Conservation (phyloP, 345 rosid species). For the Citrus cavaleriei region DNA sequence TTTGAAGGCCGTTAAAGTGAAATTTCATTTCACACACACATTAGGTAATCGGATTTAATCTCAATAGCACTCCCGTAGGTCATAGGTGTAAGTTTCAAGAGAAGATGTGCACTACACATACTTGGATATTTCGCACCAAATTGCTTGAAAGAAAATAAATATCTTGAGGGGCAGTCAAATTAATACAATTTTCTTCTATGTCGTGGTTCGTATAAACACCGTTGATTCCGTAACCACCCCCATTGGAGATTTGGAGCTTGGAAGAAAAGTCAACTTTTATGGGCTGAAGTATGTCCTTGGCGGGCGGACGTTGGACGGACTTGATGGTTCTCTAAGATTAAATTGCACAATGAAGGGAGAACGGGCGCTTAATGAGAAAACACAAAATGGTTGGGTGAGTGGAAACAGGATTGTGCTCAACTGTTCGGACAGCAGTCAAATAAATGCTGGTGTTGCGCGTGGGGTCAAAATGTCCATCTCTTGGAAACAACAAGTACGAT, state of each 20-base stretch:
- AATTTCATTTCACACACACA: too few relatives aligned
- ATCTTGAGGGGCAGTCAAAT: not conserved
- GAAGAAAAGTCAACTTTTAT: not conserved
- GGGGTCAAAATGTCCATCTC: not conserved
- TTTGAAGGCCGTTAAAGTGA: not conserved
- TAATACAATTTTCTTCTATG: not conserved
- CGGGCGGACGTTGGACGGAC: not conserved
- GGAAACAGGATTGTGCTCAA: not conserved
- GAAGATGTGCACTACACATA: not conserved
- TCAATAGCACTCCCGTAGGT: not conserved
- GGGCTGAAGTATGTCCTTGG: not conserved
- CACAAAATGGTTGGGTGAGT: not conserved
- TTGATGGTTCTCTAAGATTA: not conserved
- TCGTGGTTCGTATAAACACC: not conserved
- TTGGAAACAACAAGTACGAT: not conserved
- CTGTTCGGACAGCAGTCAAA: not conserved
- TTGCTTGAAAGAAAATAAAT: not conserved
- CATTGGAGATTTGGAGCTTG: too few relatives aligned
- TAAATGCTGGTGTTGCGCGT: conserved; percentile 1
- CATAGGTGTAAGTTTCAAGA: not conserved
- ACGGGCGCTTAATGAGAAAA: not conserved
- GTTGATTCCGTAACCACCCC: too few relatives aligned
- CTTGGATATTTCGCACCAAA: not conserved
- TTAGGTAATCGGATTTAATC: too few relatives aligned
- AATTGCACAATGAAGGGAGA: not conserved